Conservation (phyloP, 208 protist genomes). For the Strigomonas galati region DNA sequence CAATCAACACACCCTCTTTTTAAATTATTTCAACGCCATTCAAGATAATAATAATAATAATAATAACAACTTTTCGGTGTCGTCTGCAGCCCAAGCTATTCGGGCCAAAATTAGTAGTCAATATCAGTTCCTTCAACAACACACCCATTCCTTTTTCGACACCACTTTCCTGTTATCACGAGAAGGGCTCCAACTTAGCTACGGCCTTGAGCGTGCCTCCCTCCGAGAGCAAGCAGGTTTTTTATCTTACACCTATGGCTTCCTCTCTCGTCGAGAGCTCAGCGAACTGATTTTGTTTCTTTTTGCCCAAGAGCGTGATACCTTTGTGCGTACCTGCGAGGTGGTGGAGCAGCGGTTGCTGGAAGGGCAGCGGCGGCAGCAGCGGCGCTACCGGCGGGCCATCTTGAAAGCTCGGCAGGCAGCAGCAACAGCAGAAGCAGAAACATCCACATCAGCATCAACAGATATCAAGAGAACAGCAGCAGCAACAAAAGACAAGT, state of each 20-base stretch:
- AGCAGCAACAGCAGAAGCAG: no score
- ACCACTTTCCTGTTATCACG: no score
- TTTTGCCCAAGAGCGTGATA: slow-evolving; percentile 36
- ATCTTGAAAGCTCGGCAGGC: no score
- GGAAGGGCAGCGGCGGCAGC: slow-evolving; percentile 2
- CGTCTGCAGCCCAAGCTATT: not conserved
- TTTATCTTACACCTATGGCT: slow-evolving; percentile 63
- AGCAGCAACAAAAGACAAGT: no score
- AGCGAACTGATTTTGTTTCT: slow-evolving; percentile 57
- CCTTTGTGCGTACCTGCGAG: slow-evolving; percentile 53
- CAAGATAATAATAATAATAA: not conserved
- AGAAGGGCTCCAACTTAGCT: slow-evolving; percentile 49
- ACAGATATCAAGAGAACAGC: no score
- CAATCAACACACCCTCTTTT: no score
- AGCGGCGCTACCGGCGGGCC: not conserved
- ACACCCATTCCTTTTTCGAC: no score
- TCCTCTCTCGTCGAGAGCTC: slow-evolving; percentile 35
- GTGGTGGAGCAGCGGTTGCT: slow-evolving; percentile 29
- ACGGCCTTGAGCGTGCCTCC: slow-evolving; percentile 59
- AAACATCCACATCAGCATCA: no score
- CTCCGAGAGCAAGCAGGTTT: slow-evolving; percentile 31
- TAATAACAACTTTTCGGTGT: not conserved
- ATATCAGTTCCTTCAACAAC: no score
- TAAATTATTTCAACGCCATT: not conserved
- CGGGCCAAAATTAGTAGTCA: no score